Evolutionary conservation across 768 basidiomycete genomes (phyloP), one percentile per base, ranked within the genome.

Genomic region (Mrakia gelida): DNA sequence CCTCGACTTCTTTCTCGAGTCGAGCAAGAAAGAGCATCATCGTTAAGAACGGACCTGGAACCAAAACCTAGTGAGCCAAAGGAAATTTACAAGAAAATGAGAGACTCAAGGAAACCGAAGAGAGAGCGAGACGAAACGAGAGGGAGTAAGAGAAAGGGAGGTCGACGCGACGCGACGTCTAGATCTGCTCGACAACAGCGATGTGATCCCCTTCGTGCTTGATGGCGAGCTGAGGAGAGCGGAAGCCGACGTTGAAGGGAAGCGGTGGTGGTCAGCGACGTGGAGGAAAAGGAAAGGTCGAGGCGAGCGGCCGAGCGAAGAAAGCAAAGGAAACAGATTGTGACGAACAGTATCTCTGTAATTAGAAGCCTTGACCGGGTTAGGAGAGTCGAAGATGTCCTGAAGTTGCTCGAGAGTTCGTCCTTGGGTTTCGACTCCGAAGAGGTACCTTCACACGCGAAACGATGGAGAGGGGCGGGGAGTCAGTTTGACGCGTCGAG

Each of bases 371-470:
- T 26, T 38, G 38, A 77, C 76, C 1, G 76, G 76, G n/a, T 70
- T 71, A 10, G 56, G 41, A 21, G 68, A 5, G 10, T 54, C 41
- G 76, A 71, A 77, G 71, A 77, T 77, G 5, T 63, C 68, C n/a
- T 77, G 68, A 13, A 77, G 76, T 41, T 77, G 68, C 71, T 77
- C 70, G 43, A 77, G 56, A 30, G 68, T 77, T 34, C 71, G 54
- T 8, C 71, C 75, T 15, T 59, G 71, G 28, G 71, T 72, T 43
- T 72, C 71, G 71, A 72, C 43, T 16, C 43, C 34, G 71, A 52
- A 49, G 43, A 72, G 32, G 30, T 30, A 63, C 62, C 62, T 63
- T 10, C 21, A 30, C 2, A 72, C 15, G 9, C 9, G 62, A 34
- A 18, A 18, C 16, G n/a, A n/a, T n/a, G 32, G 32, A n/a, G 21